Evolutionary conservation across 768 basidiomycete species (phyloP).

Genomic region (Termitomyces titanicus): DNA sequence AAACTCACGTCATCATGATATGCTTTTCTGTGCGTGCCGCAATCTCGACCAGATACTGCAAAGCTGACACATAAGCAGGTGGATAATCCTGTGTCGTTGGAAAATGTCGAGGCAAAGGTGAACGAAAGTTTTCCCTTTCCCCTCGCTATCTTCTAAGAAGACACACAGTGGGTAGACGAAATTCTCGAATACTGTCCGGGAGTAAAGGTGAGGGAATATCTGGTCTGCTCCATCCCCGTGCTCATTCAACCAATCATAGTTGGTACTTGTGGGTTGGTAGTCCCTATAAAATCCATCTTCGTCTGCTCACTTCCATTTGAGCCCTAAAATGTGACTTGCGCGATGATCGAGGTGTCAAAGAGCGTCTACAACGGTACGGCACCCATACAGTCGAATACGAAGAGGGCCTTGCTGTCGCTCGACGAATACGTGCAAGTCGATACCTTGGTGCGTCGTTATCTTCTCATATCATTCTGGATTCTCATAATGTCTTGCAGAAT

Average conservation of each 20-base stretch:
- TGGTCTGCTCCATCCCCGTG: not conserved
- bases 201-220: slow-evolving; percentile 65
- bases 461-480: not conserved
- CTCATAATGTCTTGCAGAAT: slow-evolving; percentile 52
- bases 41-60: slow-evolving; percentile 11
- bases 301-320: slow-evolving; percentile 23
- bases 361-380: slow-evolving; percentile 68
- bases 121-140: not conserved
- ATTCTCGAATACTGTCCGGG: slow-evolving; percentile 92
- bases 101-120: slow-evolving; percentile 94
- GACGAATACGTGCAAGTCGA: slow-evolving; percentile 88
- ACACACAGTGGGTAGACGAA: slow-evolving; percentile 84
- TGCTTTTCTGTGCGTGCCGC: slow-evolving; percentile 79
- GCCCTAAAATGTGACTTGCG: slow-evolving; percentile 96
- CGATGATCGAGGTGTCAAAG: slow-evolving; percentile 71
- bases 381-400: slow-evolving; percentile 84
- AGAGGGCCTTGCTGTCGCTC: slow-evolving; percentile 82
- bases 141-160: not conserved
- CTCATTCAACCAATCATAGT: slow-evolving; percentile 35
- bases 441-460: slow-evolving; percentile 72
- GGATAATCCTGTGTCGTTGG: slow-evolving; percentile 92
- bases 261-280: slow-evolving; percentile 83
- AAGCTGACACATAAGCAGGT: slow-evolving; percentile 42
- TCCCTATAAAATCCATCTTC: not conserved
- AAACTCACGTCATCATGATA: slow-evolving; percentile 94